Evolutionary conservation across 305 asterid species (phyloP), one percentile per base, ranked within the genome.

Genomic region (Euphrasia arctica): DNA sequence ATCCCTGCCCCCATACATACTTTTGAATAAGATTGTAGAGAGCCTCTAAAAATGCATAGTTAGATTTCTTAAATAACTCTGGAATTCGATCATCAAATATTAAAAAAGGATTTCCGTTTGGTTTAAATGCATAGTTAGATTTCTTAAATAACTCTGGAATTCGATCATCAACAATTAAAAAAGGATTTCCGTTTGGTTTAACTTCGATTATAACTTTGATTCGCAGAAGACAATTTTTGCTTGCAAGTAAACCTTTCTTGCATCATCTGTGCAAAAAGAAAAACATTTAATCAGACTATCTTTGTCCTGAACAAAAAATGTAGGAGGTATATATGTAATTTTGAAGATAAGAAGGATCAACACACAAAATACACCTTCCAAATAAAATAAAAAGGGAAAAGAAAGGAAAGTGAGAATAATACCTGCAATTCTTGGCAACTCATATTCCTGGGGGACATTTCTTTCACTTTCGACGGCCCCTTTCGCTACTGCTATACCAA

Each of bases 401-500:
- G 4, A 3, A 5, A 13, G 7, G n/a, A 2, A 15, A 65, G 5
- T 32, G 11, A 32, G 34, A 70, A 62, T 31, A 54, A 8, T 78
- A 89, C 98, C 95, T 74, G 91, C 80, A 72, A 87, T 71, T 74
- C 66, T 79, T 72, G 74, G 22, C 63, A 89, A 71, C 43, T 74
- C 73, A 70, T 67, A 89, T n/a, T 77, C 76, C 7, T 62, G 70
- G 29, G 98, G 97, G 68, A 92, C 90, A 15, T 86, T 87, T 77
- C 67, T 73, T 71, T 76, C 96, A 4, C 83, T 63, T 75, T 92
- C 96, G 22, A 92, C 94, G 2, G 97, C 93, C 29, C 85, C 84
- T 79, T 83, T 87, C 34, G 98, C 96, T 4, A 95, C 88, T 22
- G 98, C 95, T 73, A 87, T 74, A 29, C 95, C 98, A 70, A 87